Conservation (phyloP, 371 early-diverging fungal species). For the Blastocladiella emersonii region DNA sequence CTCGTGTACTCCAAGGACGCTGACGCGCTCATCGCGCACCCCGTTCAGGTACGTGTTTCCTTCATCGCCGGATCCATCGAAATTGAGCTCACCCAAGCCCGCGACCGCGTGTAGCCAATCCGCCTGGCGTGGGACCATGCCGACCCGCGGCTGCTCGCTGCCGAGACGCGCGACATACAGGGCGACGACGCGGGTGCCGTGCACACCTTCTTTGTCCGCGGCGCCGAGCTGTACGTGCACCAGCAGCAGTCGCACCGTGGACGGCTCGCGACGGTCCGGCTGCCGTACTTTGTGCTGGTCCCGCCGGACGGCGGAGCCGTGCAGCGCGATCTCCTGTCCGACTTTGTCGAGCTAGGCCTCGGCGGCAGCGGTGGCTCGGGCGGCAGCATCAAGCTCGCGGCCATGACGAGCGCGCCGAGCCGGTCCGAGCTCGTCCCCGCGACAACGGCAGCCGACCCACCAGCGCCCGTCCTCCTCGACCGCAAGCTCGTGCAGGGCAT, state of each 20-base stretch:
- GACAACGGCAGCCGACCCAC: no score
- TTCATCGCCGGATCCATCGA: no score
- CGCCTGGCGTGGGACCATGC: background rate
- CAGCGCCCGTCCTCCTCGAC: background rate
- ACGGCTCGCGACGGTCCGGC: background rate
- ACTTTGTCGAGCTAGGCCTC: no score
- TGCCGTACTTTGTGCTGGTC: background rate
- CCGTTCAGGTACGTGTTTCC: background rate
- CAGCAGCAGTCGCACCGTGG: background rate
- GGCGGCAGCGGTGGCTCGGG: no score
- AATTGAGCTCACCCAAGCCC: no score
- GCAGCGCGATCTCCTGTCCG: no score
- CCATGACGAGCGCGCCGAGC: no score
- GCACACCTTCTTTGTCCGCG: background rate
- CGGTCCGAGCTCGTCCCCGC: no score
- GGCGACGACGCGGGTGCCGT: background rate
- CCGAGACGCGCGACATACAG: background rate
- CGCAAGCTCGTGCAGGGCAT: slow-evolving; percentile 15
- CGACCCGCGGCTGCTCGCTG: background rate
- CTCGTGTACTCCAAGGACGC: background rate
- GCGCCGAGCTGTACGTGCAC: background rate
- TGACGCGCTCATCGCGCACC: background rate
- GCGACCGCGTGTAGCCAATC: background rate
- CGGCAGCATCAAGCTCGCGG: no score
- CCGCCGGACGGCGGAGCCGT: background rate